These are phyloP conservation scores for Pyrenochaeta sp. DNA, from an alignment of 2,329 filamentous ascomycete species.

Conservation along the genomic window DNA sequence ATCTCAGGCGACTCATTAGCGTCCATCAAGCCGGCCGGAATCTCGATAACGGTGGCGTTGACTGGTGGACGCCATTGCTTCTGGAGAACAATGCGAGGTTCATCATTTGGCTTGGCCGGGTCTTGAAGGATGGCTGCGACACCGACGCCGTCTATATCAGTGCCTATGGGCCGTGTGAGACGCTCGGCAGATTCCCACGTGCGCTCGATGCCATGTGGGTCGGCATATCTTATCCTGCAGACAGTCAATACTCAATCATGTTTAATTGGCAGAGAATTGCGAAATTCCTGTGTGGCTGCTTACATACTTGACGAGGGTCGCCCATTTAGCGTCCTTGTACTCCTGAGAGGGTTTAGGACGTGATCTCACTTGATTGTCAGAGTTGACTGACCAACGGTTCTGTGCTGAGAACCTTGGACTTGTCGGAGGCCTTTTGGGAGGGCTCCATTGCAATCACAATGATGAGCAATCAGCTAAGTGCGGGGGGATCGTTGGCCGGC, in stretches of 20 bases:
- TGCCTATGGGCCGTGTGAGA: slow-evolving; percentile 68
- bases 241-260: slow-evolving; percentile 5
- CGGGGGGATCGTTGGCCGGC: neutral
- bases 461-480: neutral
- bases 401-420: slow-evolving; percentile 45
- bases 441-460: slow-evolving; percentile 22
- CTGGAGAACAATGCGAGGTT: slow-evolving; percentile 49
- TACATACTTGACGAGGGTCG: slow-evolving; percentile 49
- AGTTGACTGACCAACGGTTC: slow-evolving; percentile 44
- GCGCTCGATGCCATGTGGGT: slow-evolving; percentile 66
- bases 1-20: slow-evolving; percentile 65
- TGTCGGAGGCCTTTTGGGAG: slow-evolving; percentile 13
- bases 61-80: slow-evolving; percentile 69
- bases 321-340: slow-evolving; percentile 52
- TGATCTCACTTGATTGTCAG: neutral
- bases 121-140: slow-evolving; percentile 71
- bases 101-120: slow-evolving; percentile 36
- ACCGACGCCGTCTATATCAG: slow-evolving; percentile 75
- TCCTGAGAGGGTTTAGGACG: slow-evolving; percentile 36
- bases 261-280: neutral
- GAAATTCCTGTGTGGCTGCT: neutral
- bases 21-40: slow-evolving; percentile 70
- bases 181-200: slow-evolving; percentile 79
- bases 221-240: slow-evolving; percentile 63
- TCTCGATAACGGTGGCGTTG: slow-evolving; percentile 68